phyloP scores from a whole-genome alignment of 306 rosid species.

The Elaeagnus macrophylla region DNA sequence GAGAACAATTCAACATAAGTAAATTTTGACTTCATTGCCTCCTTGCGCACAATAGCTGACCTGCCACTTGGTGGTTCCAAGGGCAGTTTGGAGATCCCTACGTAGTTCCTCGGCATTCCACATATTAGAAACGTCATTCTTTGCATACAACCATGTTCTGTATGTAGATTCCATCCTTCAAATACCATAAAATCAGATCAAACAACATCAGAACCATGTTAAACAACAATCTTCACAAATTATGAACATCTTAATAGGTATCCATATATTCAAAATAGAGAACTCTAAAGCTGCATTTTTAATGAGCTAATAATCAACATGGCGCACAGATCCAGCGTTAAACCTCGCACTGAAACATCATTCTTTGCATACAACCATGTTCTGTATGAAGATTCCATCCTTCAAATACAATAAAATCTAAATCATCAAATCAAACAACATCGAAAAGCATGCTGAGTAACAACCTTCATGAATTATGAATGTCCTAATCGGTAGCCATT shows the following conservation, averaged over 20 bases:
- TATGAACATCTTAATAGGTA: too few relatives aligned
- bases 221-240: too few relatives aligned
- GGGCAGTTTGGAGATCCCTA: conserved; percentile 72
- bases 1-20: background rate
- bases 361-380: conserved; percentile 61
- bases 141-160: conserved; percentile 69
- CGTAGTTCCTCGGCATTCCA: conserved; percentile 62
- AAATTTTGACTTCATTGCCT: background rate
- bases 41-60: conserved; percentile 19
- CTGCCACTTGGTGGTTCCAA: conserved; percentile 99
- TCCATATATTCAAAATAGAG: too few relatives aligned
- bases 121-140: conserved; percentile 39
- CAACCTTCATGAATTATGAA: background rate
- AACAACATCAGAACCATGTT: too few relatives aligned
- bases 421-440: conserved; percentile 16
- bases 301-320: too few relatives aligned
- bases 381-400: conserved; percentile 87
- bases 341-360: too few relatives aligned
- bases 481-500: too few relatives aligned
- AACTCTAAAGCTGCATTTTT: too few relatives aligned
- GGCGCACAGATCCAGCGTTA: too few relatives aligned
- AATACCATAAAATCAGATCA: conserved; percentile 1
- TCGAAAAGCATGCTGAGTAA: too few relatives aligned
- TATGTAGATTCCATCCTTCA: conserved; percentile 84
- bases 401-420: conserved; percentile 17